Base-by-base conservation (phyloP, 139 green algal species). In the Auxenochlorella pyrenoidosa region DNA sequence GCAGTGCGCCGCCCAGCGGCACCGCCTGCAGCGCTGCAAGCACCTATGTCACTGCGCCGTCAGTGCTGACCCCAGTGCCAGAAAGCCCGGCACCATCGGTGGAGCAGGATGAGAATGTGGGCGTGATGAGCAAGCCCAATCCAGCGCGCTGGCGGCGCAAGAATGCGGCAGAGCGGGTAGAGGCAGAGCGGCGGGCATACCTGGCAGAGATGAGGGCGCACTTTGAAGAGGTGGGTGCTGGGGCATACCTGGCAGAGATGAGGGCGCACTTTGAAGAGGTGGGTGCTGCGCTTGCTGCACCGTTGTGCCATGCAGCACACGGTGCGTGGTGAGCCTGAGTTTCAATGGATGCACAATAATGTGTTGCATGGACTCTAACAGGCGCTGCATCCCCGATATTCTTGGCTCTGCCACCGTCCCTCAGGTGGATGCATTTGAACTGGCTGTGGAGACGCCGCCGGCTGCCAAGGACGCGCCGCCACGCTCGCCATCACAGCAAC, bases 351-450 rank as follows among this genome's bases (percentile, higher is more conserved):
- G 54, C 54, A 63, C 22, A 13, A n/a, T 28, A 22, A 21, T 30
- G 41, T 44, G 58, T 43, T 19, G 24, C n/a, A n/a, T n/a, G n/a
- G n/a, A n/a, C n/a, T n/a, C n/a, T 38, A 19, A 19, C n/a, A 0
- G 32, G 47, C 47, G 47, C 47, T 54, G 47, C 47, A 54, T 54
- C 8, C 47, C 47, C 47, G 10, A 10, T 54, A 6, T 6, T 54
- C 10, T 54, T 54, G 47, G 6, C 10, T 54, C 47, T 54, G 6
- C 47, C 16, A 13, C 54, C 54, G 2, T 24, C 54, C 16, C 40
- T 58, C 77, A 95, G 90, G 92, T 95, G 51, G 93, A 95, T 43
- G 76, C 88, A 26, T 95, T 93, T 89, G 86, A 95, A 75, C 84
- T 95, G 72, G 60, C 80, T 30, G 90, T 91, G 44, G 93, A 95